A percentile compares a stretch with the other conserved stretches of the same genome.
Evolutionary conservation across 495 filamentous ascomycete species (phyloP).

Genomic region (Jackrogersella multiformis): DNA sequence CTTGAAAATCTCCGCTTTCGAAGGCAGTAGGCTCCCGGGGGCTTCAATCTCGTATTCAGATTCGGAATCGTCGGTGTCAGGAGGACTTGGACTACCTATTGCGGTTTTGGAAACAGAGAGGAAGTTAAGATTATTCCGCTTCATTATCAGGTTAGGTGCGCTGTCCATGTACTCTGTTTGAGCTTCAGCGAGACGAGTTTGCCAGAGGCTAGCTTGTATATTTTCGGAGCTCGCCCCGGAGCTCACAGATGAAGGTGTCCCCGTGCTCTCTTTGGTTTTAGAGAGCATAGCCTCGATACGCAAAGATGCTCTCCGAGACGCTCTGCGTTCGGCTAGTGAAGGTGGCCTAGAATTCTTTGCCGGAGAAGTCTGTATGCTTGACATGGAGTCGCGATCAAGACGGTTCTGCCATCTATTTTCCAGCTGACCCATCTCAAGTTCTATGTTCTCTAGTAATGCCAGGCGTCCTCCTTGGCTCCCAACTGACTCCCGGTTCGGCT

Average conservation of each 20-base stretch:
- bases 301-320: slow-evolving; percentile 45
- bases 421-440: slow-evolving; percentile 63
- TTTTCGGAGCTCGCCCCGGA: slow-evolving; percentile 43
- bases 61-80: slow-evolving; percentile 54
- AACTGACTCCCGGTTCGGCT: slow-evolving; percentile 41
- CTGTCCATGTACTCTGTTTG: slow-evolving; percentile 57
- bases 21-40: background rate
- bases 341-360: slow-evolving; percentile 41
- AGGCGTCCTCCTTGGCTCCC: slow-evolving; percentile 50
- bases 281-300: slow-evolving; percentile 38
- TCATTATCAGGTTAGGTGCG: slow-evolving; percentile 49
- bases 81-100: slow-evolving; percentile 62
- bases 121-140: slow-evolving; percentile 50
- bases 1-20: background rate
- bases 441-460: slow-evolving; percentile 59
- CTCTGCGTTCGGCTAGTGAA: slow-evolving; percentile 48
- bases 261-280: slow-evolving; percentile 35
- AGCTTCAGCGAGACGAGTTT: slow-evolving; percentile 51
- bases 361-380: slow-evolving; percentile 51
- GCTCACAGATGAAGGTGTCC: slow-evolving; percentile 37
- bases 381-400: slow-evolving; percentile 58
- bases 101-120: slow-evolving; percentile 51
- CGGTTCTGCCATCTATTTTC: slow-evolving; percentile 62
- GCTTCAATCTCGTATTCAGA: slow-evolving; percentile 43
- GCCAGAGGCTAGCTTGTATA: slow-evolving; percentile 45